Evolutionary conservation across 106 monocot genomes (phyloP).

Genomic region (Xerophyta viscosa): DNA sequence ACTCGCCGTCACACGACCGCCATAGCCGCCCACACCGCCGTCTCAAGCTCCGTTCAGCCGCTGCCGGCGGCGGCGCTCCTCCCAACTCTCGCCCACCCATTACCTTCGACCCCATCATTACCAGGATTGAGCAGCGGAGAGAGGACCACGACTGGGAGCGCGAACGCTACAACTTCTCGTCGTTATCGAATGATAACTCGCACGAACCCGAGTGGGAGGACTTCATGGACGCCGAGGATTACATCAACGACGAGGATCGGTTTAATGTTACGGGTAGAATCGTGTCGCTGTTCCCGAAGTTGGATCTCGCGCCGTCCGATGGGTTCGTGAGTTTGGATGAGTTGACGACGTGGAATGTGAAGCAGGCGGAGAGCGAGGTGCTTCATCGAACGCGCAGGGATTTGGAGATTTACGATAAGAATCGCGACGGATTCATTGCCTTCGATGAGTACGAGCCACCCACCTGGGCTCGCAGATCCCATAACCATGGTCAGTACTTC

Average conservation of each 20-base stretch:
- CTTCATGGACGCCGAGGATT: constrained; percentile 80
- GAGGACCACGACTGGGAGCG: constrained; percentile 75
- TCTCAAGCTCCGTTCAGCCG: constrained; percentile 41
- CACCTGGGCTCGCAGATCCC: constrained; percentile 20
- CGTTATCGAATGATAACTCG: constrained; percentile 22
- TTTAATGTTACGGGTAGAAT: constrained; percentile 77
- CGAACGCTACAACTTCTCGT: constrained; percentile 28
- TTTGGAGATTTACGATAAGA: constrained; percentile 79
- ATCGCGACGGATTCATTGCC: constrained; percentile 66
- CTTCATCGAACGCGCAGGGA: constrained; percentile 68
- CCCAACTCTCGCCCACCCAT: not conserved
- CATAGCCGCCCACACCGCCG: constrained; percentile 30
- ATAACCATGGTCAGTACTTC: not conserved
- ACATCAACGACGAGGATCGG: constrained; percentile 73
- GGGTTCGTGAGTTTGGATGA: constrained; percentile 53
- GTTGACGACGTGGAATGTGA: constrained; percentile 72
- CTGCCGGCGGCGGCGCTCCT: not conserved
- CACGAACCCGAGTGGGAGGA: constrained; percentile 87
- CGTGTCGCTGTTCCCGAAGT: constrained; percentile 55
- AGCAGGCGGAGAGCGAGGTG: constrained; percentile 49
- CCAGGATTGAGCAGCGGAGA: constrained; percentile 47
- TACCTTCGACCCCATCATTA: constrained; percentile 79
- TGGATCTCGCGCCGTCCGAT: constrained; percentile 57
- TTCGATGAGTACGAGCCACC: constrained; percentile 78
- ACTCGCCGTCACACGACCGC: constrained; percentile 24